Conservation (phyloP, 1,139 yeast genomes). For the Yamadazyma dushanensis region DNA sequence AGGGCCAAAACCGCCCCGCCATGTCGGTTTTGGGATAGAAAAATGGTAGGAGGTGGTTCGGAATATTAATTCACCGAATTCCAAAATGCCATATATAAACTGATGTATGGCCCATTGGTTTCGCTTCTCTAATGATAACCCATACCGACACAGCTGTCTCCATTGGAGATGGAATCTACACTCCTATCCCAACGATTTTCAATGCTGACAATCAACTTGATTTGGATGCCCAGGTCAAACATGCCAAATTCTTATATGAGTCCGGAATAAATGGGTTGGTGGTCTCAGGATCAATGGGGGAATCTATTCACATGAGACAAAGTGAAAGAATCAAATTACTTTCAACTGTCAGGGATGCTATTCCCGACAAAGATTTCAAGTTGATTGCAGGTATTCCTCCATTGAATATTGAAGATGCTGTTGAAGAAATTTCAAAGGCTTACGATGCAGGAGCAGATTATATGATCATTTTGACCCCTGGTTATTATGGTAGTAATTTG, state of each 20-base stretch:
- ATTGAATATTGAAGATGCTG: slow-evolving; percentile 28
- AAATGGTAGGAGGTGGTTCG: no score
- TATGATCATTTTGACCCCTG: slow-evolving; percentile 31
- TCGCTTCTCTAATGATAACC: slow-evolving; percentile 3
- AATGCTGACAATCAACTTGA: slow-evolving; percentile 39
- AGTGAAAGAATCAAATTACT: slow-evolving; percentile 33
- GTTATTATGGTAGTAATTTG: slow-evolving; percentile 34
- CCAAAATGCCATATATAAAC: no score
- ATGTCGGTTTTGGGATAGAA: no score
- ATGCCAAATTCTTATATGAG: slow-evolving; percentile 38
- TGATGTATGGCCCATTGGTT: no score
- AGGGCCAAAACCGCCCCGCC: background rate
- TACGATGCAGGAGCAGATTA: slow-evolving; percentile 34
- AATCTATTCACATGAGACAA: slow-evolving; percentile 34
- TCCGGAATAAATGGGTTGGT: slow-evolving; percentile 49
- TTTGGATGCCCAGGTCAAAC: slow-evolving; percentile 42
- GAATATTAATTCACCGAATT: no score
- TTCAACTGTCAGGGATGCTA: slow-evolving; percentile 19
- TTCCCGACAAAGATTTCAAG: slow-evolving; percentile 30
- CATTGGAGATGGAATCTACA: slow-evolving; percentile 37
- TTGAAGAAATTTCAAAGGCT: slow-evolving; percentile 27
- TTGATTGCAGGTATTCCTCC: slow-evolving; percentile 38
- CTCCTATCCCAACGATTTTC: slow-evolving; percentile 53
- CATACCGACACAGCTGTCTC: background rate
- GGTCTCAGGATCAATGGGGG: slow-evolving; percentile 50